phyloP scores from a whole-genome alignment of 768 basidiomycete genomes.

The Lepiota subincarnata region DNA sequence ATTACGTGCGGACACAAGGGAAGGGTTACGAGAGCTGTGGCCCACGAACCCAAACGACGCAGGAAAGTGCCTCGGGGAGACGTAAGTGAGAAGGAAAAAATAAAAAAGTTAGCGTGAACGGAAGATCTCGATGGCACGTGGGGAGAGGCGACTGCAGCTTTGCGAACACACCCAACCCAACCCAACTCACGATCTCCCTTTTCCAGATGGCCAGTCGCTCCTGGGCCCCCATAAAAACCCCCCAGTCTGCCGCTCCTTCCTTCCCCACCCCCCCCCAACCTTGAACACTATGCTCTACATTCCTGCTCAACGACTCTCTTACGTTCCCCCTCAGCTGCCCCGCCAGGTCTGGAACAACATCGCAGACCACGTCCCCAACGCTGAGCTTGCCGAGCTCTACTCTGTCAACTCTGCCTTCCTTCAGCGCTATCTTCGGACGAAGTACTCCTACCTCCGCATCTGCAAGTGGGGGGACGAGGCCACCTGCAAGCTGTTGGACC shows the following conservation, averaged over 20 bases:
- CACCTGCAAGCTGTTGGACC: not conserved
- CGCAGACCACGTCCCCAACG: no score
- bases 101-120: no score
- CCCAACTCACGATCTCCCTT: no score
- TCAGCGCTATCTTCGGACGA: conserved; percentile 25
- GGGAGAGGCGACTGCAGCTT: no score
- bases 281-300: not conserved
- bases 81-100: no score
- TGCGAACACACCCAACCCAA: no score
- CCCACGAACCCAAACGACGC: no score
- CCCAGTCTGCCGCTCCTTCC: not conserved
- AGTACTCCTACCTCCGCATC: conserved; percentile 25
- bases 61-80: no score
- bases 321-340: conserved; percentile 19
- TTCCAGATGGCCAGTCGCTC: no score
- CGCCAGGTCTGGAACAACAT: conserved; percentile 31
- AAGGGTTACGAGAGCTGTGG: no score
- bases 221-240: conserved; percentile 2
- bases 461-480: conserved; percentile 18
- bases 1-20: no score
- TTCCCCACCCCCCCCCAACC: not conserved
- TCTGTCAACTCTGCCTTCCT: conserved; percentile 30
- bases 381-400: conserved; percentile 23
- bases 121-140: no score
- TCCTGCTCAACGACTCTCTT: not conserved